Evolutionary conservation across 148 eudicot genomes (phyloP), one percentile per base, ranked within the genome.

Genomic region (Diospyros lotus): DNA sequence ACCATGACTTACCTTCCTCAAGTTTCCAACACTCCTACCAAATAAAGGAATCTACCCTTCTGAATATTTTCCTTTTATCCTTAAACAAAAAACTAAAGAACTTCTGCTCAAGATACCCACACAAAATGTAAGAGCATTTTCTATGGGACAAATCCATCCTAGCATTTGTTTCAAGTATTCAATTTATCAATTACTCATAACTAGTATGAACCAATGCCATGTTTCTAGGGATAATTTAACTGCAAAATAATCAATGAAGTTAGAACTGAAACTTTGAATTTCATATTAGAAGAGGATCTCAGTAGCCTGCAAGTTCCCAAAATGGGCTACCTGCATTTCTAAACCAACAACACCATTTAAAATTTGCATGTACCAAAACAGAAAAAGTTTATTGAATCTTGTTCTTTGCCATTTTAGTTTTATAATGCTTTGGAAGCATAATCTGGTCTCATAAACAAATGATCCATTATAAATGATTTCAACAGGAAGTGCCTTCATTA

Each of bases 361-460:
- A 66, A 44, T 14, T 18, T 12, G 44, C 7, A 46, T 17, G 7
- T 15, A 66, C 13, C 17, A 15, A 4, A 50, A 18, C 13, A 18
- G 11, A 46, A 66, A 66, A 9, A 17, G 5, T 2, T 17, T 5
- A 66, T 66, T 6, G 2, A 17, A 46, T 15, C 54, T 17, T n/a
- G 41, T 15, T 15, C 46, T 12, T 12, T 11, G 13, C 17, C 44
- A 38, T 44, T 40, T 38, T n/a, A 38, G n/a, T 68, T 51, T 38
- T 68, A 41, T 6, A 55, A 55, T 68, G 39, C 52, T 68, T 38
- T 9, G 54, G 72, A 10, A 38, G 17, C 72, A 68, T 28, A 66
- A n/a, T 46, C 54, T n/a, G 54, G 40, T n/a, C 52, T 45, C 7
- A n/a, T n/a, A 45, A 44, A 48, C 51, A 65, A 17, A 46, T 46